Evolutionary conservation across 2,329 filamentous ascomycete genomes (phyloP), one percentile per base, ranked within the genome.

Genomic region (Apiospora phragmitis): DNA sequence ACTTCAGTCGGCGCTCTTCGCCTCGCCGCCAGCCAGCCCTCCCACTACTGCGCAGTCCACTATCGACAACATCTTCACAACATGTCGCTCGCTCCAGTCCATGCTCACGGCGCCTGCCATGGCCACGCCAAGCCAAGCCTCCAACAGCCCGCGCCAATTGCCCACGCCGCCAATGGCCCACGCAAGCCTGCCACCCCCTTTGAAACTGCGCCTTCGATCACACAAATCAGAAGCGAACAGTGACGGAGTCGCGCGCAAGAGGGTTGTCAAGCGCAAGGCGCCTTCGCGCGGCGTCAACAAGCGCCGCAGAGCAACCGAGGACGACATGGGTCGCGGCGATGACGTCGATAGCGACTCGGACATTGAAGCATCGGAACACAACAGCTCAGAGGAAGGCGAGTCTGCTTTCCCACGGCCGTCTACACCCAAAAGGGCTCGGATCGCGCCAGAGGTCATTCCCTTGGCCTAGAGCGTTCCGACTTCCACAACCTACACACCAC

Each of bases 391-490:
- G 26, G 71, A 70, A 21, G 73, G 76, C 32, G 70, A 75, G 67
- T 51, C 70, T 24, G 43, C 67, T 11, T 45, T 41, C 67, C 67
- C 45, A 29, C 45, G 67, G 26, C 35, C 47, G 21, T 14, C n/a
- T 62, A 91, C 89, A 11, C 89, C 89, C 0, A 90, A 90, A 79
- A 86, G 89, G 69, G 83, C 86, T 71, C 87, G 88, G 73, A 86
- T 91, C 70, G 89, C 89, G 41, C 89, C 89, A 1, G 88, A 88
- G 74, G 82, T 85, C n/a, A 79, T 91, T 0, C 89, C 89, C 83
- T 90, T 0, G 89, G 89, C 4, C 84, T 91, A 14, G 88, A 85
- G 72, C 85, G 88, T 38, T 80, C 83, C 45, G 89, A 91, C 78
- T 91, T 87, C 75, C 88, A 91, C 79, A 79, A 80, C 62, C 77